Evolutionary conservation across 2,329 filamentous ascomycete genomes (phyloP).

Genomic region (Fusarium sp.): DNA sequence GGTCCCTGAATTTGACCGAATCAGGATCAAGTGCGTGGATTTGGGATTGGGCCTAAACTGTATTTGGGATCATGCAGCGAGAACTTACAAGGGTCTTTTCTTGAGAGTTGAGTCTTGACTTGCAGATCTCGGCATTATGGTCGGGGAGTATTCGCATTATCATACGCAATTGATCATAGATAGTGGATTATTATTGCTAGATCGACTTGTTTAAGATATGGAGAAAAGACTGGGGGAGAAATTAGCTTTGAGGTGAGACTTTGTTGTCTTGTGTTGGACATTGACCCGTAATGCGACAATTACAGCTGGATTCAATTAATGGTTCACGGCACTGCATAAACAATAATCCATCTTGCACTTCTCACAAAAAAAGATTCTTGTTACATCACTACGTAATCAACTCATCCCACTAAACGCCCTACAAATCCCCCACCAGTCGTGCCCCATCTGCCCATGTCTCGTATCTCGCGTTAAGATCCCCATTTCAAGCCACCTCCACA

Average conservation of each 20-base stretch:
- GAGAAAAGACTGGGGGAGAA: background rate
- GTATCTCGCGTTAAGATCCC: constrained; percentile 25
- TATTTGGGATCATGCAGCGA: constrained; percentile 36
- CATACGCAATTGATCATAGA: background rate
- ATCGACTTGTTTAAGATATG: background rate
- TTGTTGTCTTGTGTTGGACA: background rate
- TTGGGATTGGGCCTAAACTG: constrained; percentile 3
- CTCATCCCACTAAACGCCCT: too few relatives aligned
- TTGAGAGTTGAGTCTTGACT: background rate
- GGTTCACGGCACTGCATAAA: background rate
- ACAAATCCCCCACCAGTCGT: too few relatives aligned
- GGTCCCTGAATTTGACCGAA: constrained; percentile 5
- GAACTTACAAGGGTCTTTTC: constrained; percentile 12
- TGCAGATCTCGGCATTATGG: constrained; percentile 2
- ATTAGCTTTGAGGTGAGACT: background rate
- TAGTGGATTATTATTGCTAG: background rate
- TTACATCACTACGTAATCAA: too few relatives aligned
- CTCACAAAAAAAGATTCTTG: too few relatives aligned
- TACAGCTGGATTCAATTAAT: background rate
- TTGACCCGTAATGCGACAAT: background rate
- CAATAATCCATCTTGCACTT: background rate
- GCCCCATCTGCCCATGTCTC: background rate
- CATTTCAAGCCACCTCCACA: constrained; percentile 26
- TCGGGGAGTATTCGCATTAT: background rate
- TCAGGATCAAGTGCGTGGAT: constrained; percentile 5